phyloP scores from a whole-genome alignment of 306 rosid genomes.

The Parietaria judaica region DNA sequence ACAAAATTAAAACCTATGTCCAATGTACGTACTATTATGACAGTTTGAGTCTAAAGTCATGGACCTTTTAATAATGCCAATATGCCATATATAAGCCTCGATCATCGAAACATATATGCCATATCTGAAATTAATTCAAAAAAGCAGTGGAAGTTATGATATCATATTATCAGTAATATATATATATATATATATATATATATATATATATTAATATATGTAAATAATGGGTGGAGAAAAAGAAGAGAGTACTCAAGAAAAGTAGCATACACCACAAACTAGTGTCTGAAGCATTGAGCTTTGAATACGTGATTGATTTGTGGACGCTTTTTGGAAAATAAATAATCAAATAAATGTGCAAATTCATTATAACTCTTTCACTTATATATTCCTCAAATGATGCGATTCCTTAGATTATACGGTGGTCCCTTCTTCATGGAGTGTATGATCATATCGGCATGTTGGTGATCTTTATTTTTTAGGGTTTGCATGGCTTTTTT shows the following conservation, averaged over 20 bases:
- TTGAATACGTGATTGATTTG: slow-evolving; percentile 19
- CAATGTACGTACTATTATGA: too few species aligned
- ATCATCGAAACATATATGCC: too few species aligned
- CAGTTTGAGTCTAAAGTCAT: too few species aligned
- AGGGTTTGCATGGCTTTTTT: neutral
- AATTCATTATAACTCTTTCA: slow-evolving; percentile 17
- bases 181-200: too few species aligned
- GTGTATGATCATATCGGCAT: slow-evolving; percentile 19
- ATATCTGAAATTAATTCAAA: too few species aligned
- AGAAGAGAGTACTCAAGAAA: slow-evolving; percentile 9
- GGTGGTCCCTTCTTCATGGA: slow-evolving; percentile 40
- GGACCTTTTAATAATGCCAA: too few species aligned
- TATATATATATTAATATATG: too few species aligned
- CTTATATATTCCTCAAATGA: slow-evolving; percentile 14
- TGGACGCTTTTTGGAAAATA: slow-evolving; percentile 10
- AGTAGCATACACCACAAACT: slow-evolving; percentile 2
- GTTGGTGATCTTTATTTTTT: neutral
- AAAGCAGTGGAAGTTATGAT: too few species aligned
- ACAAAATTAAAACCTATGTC: too few species aligned
- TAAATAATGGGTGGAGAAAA: neutral
- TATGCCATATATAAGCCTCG: too few species aligned
- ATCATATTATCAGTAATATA: too few species aligned
- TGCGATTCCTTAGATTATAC: neutral
- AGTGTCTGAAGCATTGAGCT: slow-evolving; percentile 28
- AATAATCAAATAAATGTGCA: slow-evolving; percentile 8